A percentile compares a stretch with the other conserved stretches of the same genome.
Evolutionary conservation across 495 filamentous ascomycete genomes (phyloP).

Genomic region (Massariosphaeria phaeospora): DNA sequence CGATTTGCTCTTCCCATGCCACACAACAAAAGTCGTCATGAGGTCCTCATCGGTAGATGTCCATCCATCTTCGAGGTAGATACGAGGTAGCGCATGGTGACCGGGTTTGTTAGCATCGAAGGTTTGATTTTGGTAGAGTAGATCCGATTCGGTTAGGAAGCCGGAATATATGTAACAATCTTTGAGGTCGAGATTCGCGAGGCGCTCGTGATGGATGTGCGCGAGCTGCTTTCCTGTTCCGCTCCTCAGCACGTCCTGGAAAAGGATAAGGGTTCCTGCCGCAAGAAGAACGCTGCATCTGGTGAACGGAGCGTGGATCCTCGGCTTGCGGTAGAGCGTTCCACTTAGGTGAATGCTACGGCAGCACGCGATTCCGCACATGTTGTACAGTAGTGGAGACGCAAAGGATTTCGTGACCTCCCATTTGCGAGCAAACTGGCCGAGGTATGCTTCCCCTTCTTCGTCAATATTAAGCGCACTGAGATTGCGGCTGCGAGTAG

Average conservation of each 20-base stretch:
- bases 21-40: conserved; percentile 67
- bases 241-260: conserved; percentile 56
- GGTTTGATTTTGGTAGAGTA: conserved; percentile 64
- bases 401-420: conserved; percentile 64
- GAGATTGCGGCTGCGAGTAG: conserved; percentile 56
- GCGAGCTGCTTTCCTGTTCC: conserved; percentile 53
- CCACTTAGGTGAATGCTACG: conserved; percentile 61
- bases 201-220: conserved; percentile 60
- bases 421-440: conserved; percentile 68
- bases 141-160: conserved; percentile 59
- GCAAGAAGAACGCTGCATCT: conserved; percentile 60
- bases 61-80: conserved; percentile 62
- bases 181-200: conserved; percentile 55
- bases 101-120: conserved; percentile 66
- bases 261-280: conserved; percentile 60
- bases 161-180: conserved; percentile 73
- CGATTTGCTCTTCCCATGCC: conserved; percentile 59
- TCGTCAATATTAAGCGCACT: conserved; percentile 64
- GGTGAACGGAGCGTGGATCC: conserved; percentile 58
- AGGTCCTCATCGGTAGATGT: conserved; percentile 66
- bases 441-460: conserved; percentile 61
- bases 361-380: conserved; percentile 62
- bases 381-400: conserved; percentile 62
- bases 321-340: conserved; percentile 61
- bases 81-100: conserved; percentile 57